These are phyloP conservation scores for Fusarium sterilihyphosum DNA, from an alignment of 2,329 filamentous ascomycete species.

Conservation along the genomic window DNA sequence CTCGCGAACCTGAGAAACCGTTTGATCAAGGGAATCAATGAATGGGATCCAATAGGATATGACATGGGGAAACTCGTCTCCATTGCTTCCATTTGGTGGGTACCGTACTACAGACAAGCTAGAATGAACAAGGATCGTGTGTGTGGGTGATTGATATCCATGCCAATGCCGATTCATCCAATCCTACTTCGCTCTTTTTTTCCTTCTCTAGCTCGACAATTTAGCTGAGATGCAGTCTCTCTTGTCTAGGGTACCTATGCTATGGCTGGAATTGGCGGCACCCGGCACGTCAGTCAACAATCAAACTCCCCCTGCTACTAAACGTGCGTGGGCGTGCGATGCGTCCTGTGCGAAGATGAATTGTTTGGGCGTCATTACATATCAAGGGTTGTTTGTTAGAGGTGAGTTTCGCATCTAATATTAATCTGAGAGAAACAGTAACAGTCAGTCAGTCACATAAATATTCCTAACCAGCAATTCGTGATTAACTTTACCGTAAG, in stretches of 20 bases:
- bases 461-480: background rate
- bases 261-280: conserved; percentile 8
- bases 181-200: background rate
- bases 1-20: conserved; percentile 36
- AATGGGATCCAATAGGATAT: conserved; percentile 25
- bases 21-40: conserved; percentile 17
- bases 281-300: conserved; percentile 26
- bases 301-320: conserved; percentile 20
- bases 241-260: conserved; percentile 18
- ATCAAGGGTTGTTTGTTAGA: conserved; percentile 2
- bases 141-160: conserved; percentile 18
- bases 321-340: conserved; percentile 7
- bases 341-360: conserved; percentile 25
- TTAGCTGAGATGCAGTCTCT: conserved; percentile 4
- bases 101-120: conserved; percentile 8
- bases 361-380: conserved; percentile 13
- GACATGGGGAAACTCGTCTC: conserved; percentile 22
- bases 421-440: background rate
- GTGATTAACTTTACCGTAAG: background rate
- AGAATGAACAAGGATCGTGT: background rate
- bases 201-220: background rate
- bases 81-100: conserved; percentile 35
- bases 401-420: conserved; percentile 5
- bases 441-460: background rate
- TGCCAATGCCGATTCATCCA: conserved; percentile 8